A percentile compares a stretch with the other conserved stretches of the same genome.
phyloP scores from a whole-genome alignment of 2,329 filamentous ascomycete species.

The Neofusicoccum sp. region DNA sequence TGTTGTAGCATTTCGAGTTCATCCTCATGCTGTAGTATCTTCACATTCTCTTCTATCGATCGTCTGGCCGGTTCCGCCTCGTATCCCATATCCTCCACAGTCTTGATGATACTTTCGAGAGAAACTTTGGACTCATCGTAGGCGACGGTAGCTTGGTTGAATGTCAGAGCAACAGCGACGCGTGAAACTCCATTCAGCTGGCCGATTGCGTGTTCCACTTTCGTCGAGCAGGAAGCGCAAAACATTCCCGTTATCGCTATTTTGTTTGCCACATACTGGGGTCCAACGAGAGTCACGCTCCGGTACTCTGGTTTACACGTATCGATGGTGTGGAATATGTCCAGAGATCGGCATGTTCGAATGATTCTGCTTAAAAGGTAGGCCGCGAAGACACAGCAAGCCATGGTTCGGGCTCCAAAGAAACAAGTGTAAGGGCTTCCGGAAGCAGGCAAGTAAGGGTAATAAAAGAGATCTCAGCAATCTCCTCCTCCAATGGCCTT shows the following conservation, averaged over 20 bases:
- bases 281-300: no score
- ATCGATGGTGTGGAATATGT: neutral
- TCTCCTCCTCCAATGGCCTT: no score
- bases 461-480: no score
- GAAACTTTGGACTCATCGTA: neutral
- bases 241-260: constrained; percentile 22
- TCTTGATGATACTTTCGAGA: neutral
- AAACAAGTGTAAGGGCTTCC: no score
- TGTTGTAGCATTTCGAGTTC: neutral
- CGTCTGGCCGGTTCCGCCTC: neutral
- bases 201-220: constrained; percentile 14
- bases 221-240: constrained; percentile 21
- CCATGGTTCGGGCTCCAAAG: neutral
- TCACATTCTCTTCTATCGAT: neutral
- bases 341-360: neutral
- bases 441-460: no score
- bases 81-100: neutral
- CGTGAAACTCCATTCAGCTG: constrained; percentile 1
- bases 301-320: no score
- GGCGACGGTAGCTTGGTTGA: neutral
- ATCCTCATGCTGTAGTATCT: neutral
- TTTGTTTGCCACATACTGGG: neutral
- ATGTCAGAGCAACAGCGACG: neutral
- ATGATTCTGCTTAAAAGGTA: neutral
- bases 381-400: neutral